Percentiles rank a stretch among this genome's conserved stretches.
Conservation (phyloP, 176 grass and related monocot genomes). For the Lolium multiflorum region DNA sequence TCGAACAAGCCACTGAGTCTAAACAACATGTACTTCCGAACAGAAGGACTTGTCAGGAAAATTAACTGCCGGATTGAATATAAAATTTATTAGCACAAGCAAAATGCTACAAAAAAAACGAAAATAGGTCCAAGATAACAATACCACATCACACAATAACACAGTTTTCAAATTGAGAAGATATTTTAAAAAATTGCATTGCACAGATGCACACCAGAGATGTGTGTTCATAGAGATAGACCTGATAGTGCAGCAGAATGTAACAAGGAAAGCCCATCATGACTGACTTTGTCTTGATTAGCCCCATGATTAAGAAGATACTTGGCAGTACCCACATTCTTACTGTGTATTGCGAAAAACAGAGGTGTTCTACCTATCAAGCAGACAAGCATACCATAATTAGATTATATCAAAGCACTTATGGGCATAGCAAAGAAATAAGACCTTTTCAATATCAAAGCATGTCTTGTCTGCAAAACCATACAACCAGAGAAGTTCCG, state of each 20-base stretch:
- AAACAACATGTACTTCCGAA: constrained; percentile 7
- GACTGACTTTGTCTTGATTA: neutral
- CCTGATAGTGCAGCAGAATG: neutral
- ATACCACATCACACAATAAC: neutral
- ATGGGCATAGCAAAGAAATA: neutral
- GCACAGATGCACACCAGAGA: neutral
- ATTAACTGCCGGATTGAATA: neutral
- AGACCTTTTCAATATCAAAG: neutral
- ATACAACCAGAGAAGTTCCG: neutral
- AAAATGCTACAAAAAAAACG: neutral
- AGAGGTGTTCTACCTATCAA: constrained; percentile 23
- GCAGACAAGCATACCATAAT: neutral
- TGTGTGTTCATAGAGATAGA: neutral
- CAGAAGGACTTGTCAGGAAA: neutral
- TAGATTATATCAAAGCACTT: constrained; percentile 1
- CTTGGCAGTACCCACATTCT: neutral
- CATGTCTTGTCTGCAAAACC: neutral
- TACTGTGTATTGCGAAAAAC: neutral
- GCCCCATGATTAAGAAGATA: constrained; percentile 17
- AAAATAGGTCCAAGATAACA: neutral
- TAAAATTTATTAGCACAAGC: neutral
- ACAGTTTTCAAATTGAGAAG: neutral
- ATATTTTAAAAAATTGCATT: neutral
- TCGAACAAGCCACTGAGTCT: neutral
- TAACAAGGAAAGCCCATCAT: neutral